Evolutionary conservation across 176 grass and related monocot genomes (phyloP).

Genomic region (Chrysopogon serrulatus): DNA sequence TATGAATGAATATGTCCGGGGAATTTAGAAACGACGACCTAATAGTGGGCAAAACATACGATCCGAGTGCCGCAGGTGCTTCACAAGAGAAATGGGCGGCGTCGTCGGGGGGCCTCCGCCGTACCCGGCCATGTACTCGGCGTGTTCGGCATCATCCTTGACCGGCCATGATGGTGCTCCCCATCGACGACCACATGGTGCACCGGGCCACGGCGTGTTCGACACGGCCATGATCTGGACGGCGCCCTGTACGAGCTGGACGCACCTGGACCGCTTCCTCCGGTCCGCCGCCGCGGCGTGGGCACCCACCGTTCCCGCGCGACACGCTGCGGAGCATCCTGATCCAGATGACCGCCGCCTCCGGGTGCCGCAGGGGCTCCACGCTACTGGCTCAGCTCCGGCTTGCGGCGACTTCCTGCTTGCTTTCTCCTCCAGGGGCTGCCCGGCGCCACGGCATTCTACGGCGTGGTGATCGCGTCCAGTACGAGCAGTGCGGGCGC

Average conservation of each 20-base stretch:
- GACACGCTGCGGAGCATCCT: constrained; percentile 49
- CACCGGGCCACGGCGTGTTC: constrained; percentile 90
- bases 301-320: constrained; percentile 45
- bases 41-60: background rate
- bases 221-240: constrained; percentile 91
- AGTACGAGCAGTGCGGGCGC: constrained; percentile 64
- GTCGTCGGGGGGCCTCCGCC: background rate
- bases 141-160: constrained; percentile 63
- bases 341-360: constrained; percentile 75
- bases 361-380: constrained; percentile 66
- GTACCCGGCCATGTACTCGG: constrained; percentile 80
- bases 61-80: constrained; percentile 29
- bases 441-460: constrained; percentile 55
- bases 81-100: constrained; percentile 39
- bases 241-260: constrained; percentile 81
- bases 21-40: too few species aligned
- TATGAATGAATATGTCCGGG: too few species aligned
- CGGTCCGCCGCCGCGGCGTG: constrained; percentile 58
- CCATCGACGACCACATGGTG: constrained; percentile 90
- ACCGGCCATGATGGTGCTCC: constrained; percentile 74
- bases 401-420: constrained; percentile 81
- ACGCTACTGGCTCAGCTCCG: constrained; percentile 72
- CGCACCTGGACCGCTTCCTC: constrained; percentile 84
- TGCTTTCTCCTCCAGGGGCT: constrained; percentile 47
- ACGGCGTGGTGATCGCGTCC: constrained; percentile 59